Conservation (phyloP, 2,329 filamentous ascomycete species). For the Huntiella decipiens region DNA sequence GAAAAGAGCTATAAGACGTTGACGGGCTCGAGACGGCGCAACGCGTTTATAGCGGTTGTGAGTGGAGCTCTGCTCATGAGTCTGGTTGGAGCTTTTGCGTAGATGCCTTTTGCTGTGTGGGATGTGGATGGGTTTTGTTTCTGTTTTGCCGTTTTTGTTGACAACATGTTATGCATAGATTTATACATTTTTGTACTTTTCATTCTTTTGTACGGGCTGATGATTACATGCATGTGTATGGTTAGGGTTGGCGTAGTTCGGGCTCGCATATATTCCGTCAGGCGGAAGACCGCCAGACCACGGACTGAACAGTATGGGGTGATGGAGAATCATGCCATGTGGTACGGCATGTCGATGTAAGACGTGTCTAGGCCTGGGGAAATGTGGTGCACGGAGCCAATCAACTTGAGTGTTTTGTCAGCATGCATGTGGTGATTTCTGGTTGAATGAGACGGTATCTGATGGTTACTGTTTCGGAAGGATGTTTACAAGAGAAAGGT, state of each 20-base stretch:
- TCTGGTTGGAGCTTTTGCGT: conserved; percentile 54
- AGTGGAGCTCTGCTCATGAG: conserved; percentile 51
- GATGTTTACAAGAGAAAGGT: no score
- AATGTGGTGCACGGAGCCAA: neutral
- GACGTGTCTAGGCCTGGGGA: no score
- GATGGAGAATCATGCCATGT: no score
- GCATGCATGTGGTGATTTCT: neutral
- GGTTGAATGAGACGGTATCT: no score
- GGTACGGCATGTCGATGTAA: no score
- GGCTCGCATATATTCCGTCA: neutral
- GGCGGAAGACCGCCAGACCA: no score
- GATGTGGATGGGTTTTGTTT: neutral
- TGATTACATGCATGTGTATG: neutral
- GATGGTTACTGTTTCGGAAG: no score
- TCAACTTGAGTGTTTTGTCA: neutral
- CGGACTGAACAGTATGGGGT: no score
- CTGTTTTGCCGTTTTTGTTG: no score
- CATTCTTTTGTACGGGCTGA: neutral
- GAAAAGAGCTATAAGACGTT: conserved; percentile 55
- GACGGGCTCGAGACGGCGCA: conserved; percentile 38
- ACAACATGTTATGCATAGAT: no score
- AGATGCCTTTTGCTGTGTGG: conserved; percentile 11
- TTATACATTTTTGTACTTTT: no score
- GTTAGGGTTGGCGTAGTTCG: neutral
- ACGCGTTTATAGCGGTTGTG: conserved; percentile 45